Evolutionary conservation across 495 filamentous ascomycete genomes (phyloP), one percentile per base, ranked within the genome.

Genomic region (Neurospora hispaniola): DNA sequence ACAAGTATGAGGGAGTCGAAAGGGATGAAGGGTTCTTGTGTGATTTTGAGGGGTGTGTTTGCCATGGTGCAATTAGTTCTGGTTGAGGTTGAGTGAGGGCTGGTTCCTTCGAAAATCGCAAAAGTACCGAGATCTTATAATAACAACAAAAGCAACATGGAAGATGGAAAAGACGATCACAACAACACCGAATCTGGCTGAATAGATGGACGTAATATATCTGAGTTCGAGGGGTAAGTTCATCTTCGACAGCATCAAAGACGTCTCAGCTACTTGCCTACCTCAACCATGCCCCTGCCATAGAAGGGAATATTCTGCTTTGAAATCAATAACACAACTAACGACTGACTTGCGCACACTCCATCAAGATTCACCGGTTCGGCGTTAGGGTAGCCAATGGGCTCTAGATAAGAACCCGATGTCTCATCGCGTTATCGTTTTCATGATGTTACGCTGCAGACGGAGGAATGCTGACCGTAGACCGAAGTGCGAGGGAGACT

Each of bases 1-100:
- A 91, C 83, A 20, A 89, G 81, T 74, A 85, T 71, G 12, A 76
- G 73, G 31, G 78, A 75, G 74, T 71, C 27, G 31, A 59, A 27
- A 0, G 78, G 75, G 69, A 81, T 73, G 68, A 68, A 40, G 72
- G 76, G 71, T 70, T 70, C 14, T 9, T 77, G 54, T 68, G 71
- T 23, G 44, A 72, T 70, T 10, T 62, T 70, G 38, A 73, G 69
- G 42, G 43, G 72, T 35, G 38, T 20, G 18, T 70, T 27, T 7
- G 68, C 31, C 69, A 73, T 73, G 38, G 20, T 39, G n/a, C n/a
- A 8, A 18, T 62, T 7, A 12, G 3, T 62, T 62, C 5, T 12
- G 23, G 5, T 41, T 1, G 23, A 2, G 0, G 73, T 74, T 3
- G 31, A 9, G 5, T 0, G 54, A 5, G 35, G 4, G 40, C 5